These are phyloP conservation scores for Suillus variegatus DNA, from an alignment of 768 basidiomycete species.

Conservation along the genomic window DNA sequence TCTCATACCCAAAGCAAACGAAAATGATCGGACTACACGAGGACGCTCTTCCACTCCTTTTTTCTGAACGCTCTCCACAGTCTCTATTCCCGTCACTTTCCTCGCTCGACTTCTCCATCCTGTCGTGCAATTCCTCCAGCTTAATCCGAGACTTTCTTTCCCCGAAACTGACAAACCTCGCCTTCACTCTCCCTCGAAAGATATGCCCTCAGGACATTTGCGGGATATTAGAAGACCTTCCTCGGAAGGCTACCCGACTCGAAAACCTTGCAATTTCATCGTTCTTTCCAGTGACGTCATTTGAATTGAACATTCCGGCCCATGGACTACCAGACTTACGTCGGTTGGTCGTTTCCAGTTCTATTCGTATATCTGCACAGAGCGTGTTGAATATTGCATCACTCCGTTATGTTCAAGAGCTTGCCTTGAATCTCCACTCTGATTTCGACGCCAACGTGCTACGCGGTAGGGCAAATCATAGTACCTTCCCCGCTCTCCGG, in stretches of 20 bases:
- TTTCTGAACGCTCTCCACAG: slow-evolving; percentile 23
- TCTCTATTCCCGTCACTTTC: slow-evolving; percentile 26
- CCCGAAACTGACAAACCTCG: slow-evolving; percentile 21
- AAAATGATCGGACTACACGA: slow-evolving; percentile 27
- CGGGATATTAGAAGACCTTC: slow-evolving; percentile 25
- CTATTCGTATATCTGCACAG: slow-evolving; percentile 24
- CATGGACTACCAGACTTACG: slow-evolving; percentile 23
- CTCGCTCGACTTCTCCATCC: slow-evolving; percentile 28
- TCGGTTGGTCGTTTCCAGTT: slow-evolving; percentile 25
- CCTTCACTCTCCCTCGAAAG: slow-evolving; percentile 27
- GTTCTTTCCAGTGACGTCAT: slow-evolving; percentile 9
- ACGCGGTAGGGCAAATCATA: slow-evolving; percentile 6
- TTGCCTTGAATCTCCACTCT: slow-evolving; percentile 20
- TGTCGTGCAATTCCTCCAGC: slow-evolving; percentile 23
- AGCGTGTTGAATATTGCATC: slow-evolving; percentile 22
- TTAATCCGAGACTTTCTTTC: slow-evolving; percentile 22
- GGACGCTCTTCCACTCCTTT: slow-evolving; percentile 19
- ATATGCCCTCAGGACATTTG: slow-evolving; percentile 19
- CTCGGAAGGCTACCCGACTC: slow-evolving; percentile 19
- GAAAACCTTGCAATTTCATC: slow-evolving; percentile 25
- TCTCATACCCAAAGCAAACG: slow-evolving; percentile 26
- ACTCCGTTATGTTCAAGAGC: slow-evolving; percentile 26
- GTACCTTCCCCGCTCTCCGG: slow-evolving; percentile 23
- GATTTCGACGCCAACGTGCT: slow-evolving; percentile 21
- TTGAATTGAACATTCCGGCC: slow-evolving; percentile 18